Evolutionary conservation across 352 stramenopile species (phyloP), one percentile per base, ranked within the genome.

Genomic region (Thraustochytrium sp.): DNA sequence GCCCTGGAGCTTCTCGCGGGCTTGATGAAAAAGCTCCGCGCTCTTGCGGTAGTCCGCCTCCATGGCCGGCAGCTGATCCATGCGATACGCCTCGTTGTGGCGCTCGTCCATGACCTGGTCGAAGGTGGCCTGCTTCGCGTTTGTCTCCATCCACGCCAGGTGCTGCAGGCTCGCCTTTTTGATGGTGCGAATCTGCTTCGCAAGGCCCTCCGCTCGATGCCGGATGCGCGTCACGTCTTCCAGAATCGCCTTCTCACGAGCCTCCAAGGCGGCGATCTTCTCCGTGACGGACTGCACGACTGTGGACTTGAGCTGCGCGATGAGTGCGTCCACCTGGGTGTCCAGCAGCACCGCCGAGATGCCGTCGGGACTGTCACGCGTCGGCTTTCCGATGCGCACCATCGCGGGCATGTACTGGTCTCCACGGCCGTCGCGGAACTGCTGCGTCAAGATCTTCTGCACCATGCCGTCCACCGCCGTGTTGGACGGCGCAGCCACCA

Each of bases 401-500:
- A 84, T 75, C 11, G 29, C 49, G 4, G 75, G 75, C n/a, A 76
- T 83, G 36, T 84, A 84, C 26, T 36, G n/a, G n/a, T 63, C 18
- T 13, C 61, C 61, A 16, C 18, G 36, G 13, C 75, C 75, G 53
- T 84, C 75, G 9, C 75, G 55, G 34, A 84, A 84, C 36, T 54
- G 40, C 16, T 13, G 21, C 29, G 53, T 13, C 5, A 83, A 40
- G 36, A 84, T 54, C 40, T 75, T 73, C 21, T 56, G 11, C 5
- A 80, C 61, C 75, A 84, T 73, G 18, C 61, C 75, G 37, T 75
- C 55, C 29, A 84, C 75, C 23, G 75, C 75, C 29, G 75, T 84
- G 49, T 84, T 84, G 23, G 55, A 76, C 23, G 75, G 75, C 34
- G 75, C 75, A 16, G 75, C 84, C 23, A 84, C 75, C 21, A 84